Base-by-base conservation (phyloP, 768 basidiomycete genomes). In the Lenzites betulinus region DNA sequence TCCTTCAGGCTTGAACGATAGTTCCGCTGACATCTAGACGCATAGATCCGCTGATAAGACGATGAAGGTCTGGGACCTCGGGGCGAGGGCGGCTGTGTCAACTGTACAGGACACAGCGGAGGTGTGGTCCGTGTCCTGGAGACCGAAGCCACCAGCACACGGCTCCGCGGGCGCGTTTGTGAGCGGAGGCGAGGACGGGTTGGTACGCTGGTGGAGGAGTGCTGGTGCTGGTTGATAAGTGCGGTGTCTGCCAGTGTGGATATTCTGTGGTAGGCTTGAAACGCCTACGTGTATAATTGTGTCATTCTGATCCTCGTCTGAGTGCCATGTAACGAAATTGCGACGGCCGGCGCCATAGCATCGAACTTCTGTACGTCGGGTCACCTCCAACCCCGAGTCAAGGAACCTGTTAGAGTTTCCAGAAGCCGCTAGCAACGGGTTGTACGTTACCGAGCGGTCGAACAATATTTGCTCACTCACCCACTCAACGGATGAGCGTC, bases 11-110 rank as follows among this genome's bases (percentile, higher is more conserved):
- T 22, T 18, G 33, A 11, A 8, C 4, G 20, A 38, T 11, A 25
- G 6, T 30, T 3, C 16, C 15, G 23, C 43, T 38, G 18, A 51
- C 38, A 11, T 47, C 30, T 28, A 38, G 25, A 46, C 43, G 28
- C 47, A 42, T 55, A 92, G 92, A 18, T 93, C 92, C 46, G 88
- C 91, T 12, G 93, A 95, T 73, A 91, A 89, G 73, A 88, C 85
- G 1, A 85, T 92, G 63, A 93, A 92, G 68, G 84, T 94, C 8
- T 95, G 93, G 93, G 93, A 95, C 66, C 81, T 93, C 53, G 82
- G 79, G 3, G 82, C 90, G 7, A 85, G 90, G 6, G 77, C 86
- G 1, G 84, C 85, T 12, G 90, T 93, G 20, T 90, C 87, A 22
- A 93, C 90, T 0, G 78, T 89, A 7, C 84, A 89, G 69, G 91